These are phyloP conservation scores for Schizophyllum amplum DNA, from an alignment of 1,284 basidiomycete species.

Conservation along the genomic window DNA sequence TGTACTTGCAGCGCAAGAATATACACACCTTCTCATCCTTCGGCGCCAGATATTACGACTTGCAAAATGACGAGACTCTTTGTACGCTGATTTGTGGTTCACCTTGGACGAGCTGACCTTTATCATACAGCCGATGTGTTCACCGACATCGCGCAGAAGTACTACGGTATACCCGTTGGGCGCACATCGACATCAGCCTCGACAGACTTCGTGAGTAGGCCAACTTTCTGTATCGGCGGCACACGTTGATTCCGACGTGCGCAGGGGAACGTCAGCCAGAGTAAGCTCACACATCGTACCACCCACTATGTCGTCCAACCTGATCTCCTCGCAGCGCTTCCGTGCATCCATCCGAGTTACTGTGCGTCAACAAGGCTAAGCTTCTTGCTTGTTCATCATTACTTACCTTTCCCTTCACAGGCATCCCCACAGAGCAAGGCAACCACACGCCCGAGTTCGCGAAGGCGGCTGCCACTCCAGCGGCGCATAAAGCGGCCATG, in stretches of 20 bases:
- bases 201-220: slow-evolving; percentile 53
- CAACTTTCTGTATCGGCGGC: slow-evolving; percentile 3
- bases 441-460: slow-evolving; percentile 67
- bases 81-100: background rate
- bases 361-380: slow-evolving; percentile 27
- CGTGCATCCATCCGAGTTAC: slow-evolving; percentile 56
- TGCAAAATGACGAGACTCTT: background rate
- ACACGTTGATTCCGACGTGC: slow-evolving; percentile 2
- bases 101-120: background rate
- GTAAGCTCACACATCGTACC: slow-evolving; percentile 23
- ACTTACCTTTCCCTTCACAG: slow-evolving; percentile 24
- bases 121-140: slow-evolving; percentile 37
- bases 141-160: slow-evolving; percentile 29
- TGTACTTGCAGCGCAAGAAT: slow-evolving; percentile 51
- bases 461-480: slow-evolving; percentile 44
- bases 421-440: slow-evolving; percentile 60
- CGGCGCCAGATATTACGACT: background rate
- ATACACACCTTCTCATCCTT: slow-evolving; percentile 24
- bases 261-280: slow-evolving; percentile 63
- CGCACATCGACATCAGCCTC: slow-evolving; percentile 38
- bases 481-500: slow-evolving; percentile 57
- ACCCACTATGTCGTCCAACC: slow-evolving; percentile 8
- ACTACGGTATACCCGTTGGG: slow-evolving; percentile 29
- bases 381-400: slow-evolving; percentile 1
- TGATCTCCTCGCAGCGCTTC: slow-evolving; percentile 40